Evolutionary conservation across 805 yeast genomes (phyloP).

Genomic region (Wickerhamiella sergipiensis): DNA sequence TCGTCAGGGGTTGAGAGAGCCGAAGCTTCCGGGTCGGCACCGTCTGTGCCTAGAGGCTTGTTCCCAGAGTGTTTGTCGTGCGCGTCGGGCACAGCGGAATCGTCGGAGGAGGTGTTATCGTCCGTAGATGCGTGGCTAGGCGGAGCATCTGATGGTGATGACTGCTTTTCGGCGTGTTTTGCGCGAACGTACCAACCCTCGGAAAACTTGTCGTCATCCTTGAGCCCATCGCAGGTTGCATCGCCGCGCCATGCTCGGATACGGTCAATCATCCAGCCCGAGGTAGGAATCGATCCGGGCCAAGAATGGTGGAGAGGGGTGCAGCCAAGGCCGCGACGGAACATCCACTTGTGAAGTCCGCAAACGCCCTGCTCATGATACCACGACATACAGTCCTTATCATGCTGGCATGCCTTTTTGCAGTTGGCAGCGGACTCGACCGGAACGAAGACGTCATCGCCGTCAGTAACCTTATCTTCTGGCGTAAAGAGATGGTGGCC

Average conservation of each 20-base stretch:
- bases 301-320: conserved; percentile 7
- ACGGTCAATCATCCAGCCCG: conserved; percentile 25
- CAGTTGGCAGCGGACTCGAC: conserved; percentile 4
- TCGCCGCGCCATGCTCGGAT: conserved; percentile 19
- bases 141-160: too few species aligned
- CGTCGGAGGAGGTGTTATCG: too few species aligned
- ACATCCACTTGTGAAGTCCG: conserved; percentile 1
- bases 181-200: background rate
- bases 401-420: conserved; percentile 5
- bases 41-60: too few species aligned
- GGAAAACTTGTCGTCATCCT: background rate
- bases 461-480: conserved; percentile 6
- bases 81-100: too few species aligned
- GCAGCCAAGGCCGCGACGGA: conserved; percentile 10
- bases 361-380: conserved; percentile 9
- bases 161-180: background rate
- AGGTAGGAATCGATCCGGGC: conserved; percentile 3
- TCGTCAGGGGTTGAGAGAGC: too few species aligned
- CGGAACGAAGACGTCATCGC: conserved; percentile 27
- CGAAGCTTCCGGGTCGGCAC: too few species aligned
- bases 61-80: too few species aligned
- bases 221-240: conserved; percentile 10
- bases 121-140: too few species aligned
- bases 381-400: conserved; percentile 11
- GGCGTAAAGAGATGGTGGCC: background rate